Evolutionary conservation across 2,329 filamentous ascomycete genomes (phyloP), one percentile per base, ranked within the genome.

Genomic region (Colletotrichum truncatum): DNA sequence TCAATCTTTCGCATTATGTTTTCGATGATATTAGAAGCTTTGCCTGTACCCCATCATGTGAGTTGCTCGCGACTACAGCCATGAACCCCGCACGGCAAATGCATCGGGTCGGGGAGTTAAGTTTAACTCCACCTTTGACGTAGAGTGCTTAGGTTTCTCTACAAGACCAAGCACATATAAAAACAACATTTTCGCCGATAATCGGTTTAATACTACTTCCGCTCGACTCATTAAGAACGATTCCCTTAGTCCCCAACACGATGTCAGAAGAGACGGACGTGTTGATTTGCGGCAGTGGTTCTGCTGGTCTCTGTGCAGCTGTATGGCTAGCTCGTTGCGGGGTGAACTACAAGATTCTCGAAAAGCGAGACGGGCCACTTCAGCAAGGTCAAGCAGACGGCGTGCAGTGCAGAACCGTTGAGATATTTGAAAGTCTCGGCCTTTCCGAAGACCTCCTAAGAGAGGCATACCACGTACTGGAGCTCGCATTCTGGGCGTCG

Each of bases 361-460:
- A 83, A 51, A 21, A 43, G 3, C 57, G 63, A 6, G 49, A 55
- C 8, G 63, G 57, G 7, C 41, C 58, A 14, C 57, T 65, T 10
- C 25, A 51, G 36, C 63, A 63, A 8, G 89, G 88, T 3, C 87
- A 91, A 74, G 89, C 89, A 12, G 89, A 92, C 65, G 87, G 87
- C 2, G 84, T 88, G 16, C 86, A 89, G 73, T 85, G 83, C 60
- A 85, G 86, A 2, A 88, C 86, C 0, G 85, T 89, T 12, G 87
- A 90, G 72, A 82, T 90, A 21, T 87, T 89, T 53, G 87, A 89
- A 70, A 86, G 84, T 45, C 86, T 89, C 30, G 84, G 81, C 1
- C 80, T 89, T 4, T 79, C 82, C 2, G 85, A 87, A 46, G 77
- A 82, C 16, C 76, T 90, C 26, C 78, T 89, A 28, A 79, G 81